Conservation (phyloP, 441 rosid genomes). For the Sinapis alba region DNA sequence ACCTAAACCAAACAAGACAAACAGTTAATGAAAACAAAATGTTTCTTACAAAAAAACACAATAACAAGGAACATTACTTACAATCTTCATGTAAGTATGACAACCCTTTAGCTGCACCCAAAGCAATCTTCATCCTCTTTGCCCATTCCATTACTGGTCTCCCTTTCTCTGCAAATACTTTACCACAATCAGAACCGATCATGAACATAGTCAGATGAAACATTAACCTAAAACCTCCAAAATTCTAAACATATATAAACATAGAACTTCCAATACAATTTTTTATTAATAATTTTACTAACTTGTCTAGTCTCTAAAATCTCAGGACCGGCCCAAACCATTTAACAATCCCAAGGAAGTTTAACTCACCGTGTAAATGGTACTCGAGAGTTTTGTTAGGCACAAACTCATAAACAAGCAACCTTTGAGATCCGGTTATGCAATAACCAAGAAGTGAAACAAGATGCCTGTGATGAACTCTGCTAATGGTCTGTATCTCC, state of each 20-base stretch:
- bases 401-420: conserved; percentile 77
- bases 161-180: conserved; percentile 55
- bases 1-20: conserved; percentile 45
- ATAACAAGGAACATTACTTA: conserved; percentile 39
- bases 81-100: conserved; percentile 74
- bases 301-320: background rate
- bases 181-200: background rate
- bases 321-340: background rate
- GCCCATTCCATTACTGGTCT: conserved; percentile 59
- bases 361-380: conserved; percentile 61
- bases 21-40: background rate
- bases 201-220: background rate
- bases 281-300: background rate
- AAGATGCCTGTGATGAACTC: conserved; percentile 73
- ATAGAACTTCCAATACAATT: background rate
- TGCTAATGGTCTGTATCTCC: conserved; percentile 64
- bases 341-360: background rate
- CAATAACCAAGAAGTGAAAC: conserved; percentile 72
- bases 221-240: background rate
- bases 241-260: background rate
- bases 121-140: conserved; percentile 59
- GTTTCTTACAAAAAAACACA: background rate
- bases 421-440: conserved; percentile 50
- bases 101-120: conserved; percentile 75
- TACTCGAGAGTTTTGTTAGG: conserved; percentile 60